Evolutionary conservation across 352 stramenopile genomes (phyloP).

Genomic region (Paralagenidium karlingii): DNA sequence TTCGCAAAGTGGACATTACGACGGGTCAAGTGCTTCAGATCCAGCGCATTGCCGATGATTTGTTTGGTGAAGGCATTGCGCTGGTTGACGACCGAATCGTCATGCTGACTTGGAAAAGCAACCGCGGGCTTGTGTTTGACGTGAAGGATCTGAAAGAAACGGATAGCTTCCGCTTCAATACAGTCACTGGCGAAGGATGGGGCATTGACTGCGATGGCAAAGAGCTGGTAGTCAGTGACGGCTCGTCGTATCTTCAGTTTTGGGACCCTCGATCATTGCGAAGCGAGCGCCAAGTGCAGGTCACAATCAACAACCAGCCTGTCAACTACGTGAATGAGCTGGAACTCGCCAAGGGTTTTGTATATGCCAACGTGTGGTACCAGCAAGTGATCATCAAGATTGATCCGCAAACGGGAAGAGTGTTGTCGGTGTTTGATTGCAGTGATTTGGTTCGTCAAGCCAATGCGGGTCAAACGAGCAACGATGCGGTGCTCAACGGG

Average conservation of each 20-base stretch:
- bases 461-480: slow-evolving; percentile 20
- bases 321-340: slow-evolving; percentile 88
- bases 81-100: slow-evolving; percentile 59
- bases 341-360: slow-evolving; percentile 84
- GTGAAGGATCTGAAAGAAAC: slow-evolving; percentile 12
- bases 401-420: slow-evolving; percentile 66
- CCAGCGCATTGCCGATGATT: slow-evolving; percentile 30
- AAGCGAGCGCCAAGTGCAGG: slow-evolving; percentile 55
- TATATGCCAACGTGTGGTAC: slow-evolving; percentile 95
- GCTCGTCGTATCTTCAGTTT: slow-evolving; percentile 83
- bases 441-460: slow-evolving; percentile 35
- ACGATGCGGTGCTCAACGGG: slow-evolving; percentile 84
- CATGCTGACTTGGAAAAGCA: slow-evolving; percentile 87
- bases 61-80: slow-evolving; percentile 90
- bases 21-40: slow-evolving; percentile 66
- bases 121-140: slow-evolving; percentile 83
- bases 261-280: slow-evolving; percentile 79
- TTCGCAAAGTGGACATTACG: slow-evolving; percentile 79
- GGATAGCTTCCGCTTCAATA: slow-evolving; percentile 59
- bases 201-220: slow-evolving; percentile 81
- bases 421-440: slow-evolving; percentile 86
- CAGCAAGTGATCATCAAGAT: slow-evolving; percentile 88
- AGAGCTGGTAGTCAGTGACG: slow-evolving; percentile 83
- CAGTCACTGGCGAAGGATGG: slow-evolving; percentile 83
- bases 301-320: slow-evolving; percentile 25